Base-by-base conservation (phyloP, 192 early-diverging fungal species). In the Coemansia aciculifera region DNA sequence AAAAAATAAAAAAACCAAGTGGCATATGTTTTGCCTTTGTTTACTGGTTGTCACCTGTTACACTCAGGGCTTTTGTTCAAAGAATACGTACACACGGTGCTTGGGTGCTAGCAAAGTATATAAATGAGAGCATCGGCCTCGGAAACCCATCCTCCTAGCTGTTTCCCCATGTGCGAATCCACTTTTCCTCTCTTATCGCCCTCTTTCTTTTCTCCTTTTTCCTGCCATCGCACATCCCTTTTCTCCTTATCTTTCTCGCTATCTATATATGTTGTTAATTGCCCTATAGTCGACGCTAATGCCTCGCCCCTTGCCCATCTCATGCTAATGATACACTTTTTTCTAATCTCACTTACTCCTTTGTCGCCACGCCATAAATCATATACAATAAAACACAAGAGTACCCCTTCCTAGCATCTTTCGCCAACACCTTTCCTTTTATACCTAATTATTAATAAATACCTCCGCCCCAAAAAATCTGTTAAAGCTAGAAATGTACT, bases 141-240 rank as follows among this genome's bases (percentile, higher is more conserved):
- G 37, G 37, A 44, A n/a, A 17, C 43, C 43, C n/a, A 10, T 19
- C 5, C 23, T 48, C 19, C 19, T 23, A 1, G 12, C 29, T 6
- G 10, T 29, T 27, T 0, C 6, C 46, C 13, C 24, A 31, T 54
- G 51, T 54, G 51, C 11, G 51, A 54, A 54, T 15, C 51, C 12
- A 15, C 42, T 32, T 32, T 27, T 42, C 42, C 57, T 62, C 60
- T 56, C 59, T 63, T 38, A 57, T 59, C 1, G 56, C 44, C 5
- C 46, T 21, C 61, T 38, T 37, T 29, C 19, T 24, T 21, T 17
- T 34, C 10, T 54, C 43, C 21, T 62, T 52, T 48, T 13, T 34
- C 49, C 37, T 61, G 13, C 49, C 39, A 46, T 48, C 46, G 21
- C 46, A 48, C 46, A 21, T 48, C 61, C 21, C 23, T n/a, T 2